Evolutionary conservation across 2,329 filamentous ascomycete species (phyloP).

Genomic region (Corynespora cassiicola): DNA sequence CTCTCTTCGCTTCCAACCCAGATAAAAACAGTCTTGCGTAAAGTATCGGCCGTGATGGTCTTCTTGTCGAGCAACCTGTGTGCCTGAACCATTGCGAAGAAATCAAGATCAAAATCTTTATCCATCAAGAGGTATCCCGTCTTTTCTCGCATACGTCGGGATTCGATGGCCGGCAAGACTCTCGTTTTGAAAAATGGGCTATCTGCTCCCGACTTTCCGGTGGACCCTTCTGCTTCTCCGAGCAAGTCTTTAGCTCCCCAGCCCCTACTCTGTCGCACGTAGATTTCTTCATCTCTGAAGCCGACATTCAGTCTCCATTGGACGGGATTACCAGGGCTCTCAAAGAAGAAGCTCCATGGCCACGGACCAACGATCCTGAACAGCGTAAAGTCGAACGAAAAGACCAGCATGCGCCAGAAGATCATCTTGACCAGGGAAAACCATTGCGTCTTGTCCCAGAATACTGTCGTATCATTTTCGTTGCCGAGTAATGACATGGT

Average conservation of each 20-base stretch:
- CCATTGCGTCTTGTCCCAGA: slow-evolving; percentile 61
- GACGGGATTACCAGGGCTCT: slow-evolving; percentile 68
- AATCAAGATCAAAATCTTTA: slow-evolving; percentile 86
- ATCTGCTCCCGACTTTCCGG: slow-evolving; percentile 58
- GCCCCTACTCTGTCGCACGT: slow-evolving; percentile 76
- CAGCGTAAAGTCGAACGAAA: slow-evolving; percentile 75
- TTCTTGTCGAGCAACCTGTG: slow-evolving; percentile 72
- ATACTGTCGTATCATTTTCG: slow-evolving; percentile 70
- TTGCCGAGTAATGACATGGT: slow-evolving; percentile 70
- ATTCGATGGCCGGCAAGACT: slow-evolving; percentile 72
- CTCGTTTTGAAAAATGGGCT: slow-evolving; percentile 64
- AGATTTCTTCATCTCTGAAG: slow-evolving; percentile 80
- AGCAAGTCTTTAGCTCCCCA: slow-evolving; percentile 71
- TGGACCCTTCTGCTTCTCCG: slow-evolving; percentile 52
- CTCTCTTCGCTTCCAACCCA: slow-evolving; percentile 47
- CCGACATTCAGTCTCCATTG: slow-evolving; percentile 77
- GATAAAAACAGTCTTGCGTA: slow-evolving; percentile 69
- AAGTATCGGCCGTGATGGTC: slow-evolving; percentile 66
- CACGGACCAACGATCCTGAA: slow-evolving; percentile 53
- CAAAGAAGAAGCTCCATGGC: slow-evolving; percentile 63
- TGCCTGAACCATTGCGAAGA: slow-evolving; percentile 77
- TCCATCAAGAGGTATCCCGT: slow-evolving; percentile 90
- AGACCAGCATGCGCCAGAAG: slow-evolving; percentile 65
- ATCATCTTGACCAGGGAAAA: slow-evolving; percentile 64
- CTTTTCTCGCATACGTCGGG: slow-evolving; percentile 72